These are phyloP conservation scores for Syzygium grande DNA, from an alignment of 345 rosid species.

Conservation along the genomic window DNA sequence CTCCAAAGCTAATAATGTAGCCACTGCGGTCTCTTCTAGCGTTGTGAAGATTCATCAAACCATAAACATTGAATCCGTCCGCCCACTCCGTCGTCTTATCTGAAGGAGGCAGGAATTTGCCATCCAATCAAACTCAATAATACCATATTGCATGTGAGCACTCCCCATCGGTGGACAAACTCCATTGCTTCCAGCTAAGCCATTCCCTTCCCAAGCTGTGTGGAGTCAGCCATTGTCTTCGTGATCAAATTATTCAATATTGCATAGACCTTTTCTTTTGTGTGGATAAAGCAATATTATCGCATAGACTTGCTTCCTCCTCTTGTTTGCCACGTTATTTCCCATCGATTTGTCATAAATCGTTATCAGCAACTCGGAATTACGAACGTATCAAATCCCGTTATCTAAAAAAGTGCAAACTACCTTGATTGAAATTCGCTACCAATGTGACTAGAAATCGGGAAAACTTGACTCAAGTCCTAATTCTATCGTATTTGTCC, in stretches of 20 bases:
- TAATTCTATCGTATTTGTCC: background rate
- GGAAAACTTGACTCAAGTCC: background rate
- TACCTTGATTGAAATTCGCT: background rate
- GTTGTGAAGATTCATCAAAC: too few relatives aligned
- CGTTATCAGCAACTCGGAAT: background rate
- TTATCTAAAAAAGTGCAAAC: background rate
- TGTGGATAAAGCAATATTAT: background rate
- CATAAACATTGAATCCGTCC: too few relatives aligned
- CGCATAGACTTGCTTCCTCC: background rate
- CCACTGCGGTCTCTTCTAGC: too few relatives aligned
- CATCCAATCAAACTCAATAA: background rate
- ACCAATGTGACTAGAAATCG: background rate
- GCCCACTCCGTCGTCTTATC: background rate
- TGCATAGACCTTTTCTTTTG: background rate
- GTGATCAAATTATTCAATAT: background rate
- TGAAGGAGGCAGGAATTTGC: background rate
- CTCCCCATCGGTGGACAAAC: background rate
- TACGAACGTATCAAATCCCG: background rate
- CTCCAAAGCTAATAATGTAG: too few relatives aligned
- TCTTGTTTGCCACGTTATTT: background rate
- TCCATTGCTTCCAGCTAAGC: background rate
- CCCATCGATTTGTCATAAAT: background rate
- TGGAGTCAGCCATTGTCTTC: background rate
- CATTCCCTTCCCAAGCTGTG: background rate
- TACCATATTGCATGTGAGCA: background rate